Evolutionary conservation across 179 eudicot species (phyloP), one percentile per base, ranked within the genome.

Genomic region (Pouteria campechiana): DNA sequence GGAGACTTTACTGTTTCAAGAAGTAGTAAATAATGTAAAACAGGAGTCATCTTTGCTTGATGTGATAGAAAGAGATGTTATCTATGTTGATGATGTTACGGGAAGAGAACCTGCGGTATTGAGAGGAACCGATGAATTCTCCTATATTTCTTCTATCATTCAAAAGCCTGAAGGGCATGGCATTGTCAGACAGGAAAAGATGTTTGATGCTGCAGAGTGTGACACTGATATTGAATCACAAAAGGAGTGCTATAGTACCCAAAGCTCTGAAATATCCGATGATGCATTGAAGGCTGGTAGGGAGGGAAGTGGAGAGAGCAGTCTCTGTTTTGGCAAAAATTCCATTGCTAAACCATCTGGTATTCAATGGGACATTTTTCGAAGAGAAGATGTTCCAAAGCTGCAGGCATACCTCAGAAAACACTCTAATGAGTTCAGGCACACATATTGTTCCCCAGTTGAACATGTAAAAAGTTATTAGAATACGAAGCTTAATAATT

Each of bases 281-380:
- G 67, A 67, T 64, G 70, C 68, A 57, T 31, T 50, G 19, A 30
- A 48, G 32, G 62, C 41, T 38, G 48, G 14, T 7, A 71, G 68
- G 57, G 56, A 50, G 23, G 16, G 42, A 30, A n/a, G n/a, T n/a
- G n/a, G n/a, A n/a, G 67, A 50, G 46, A 60, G 63, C 65, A 51
- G 66, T 40, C 6, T 22, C 59, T 50, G 25, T 30, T 39, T 29
- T 16, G 52, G 32, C 11, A 58, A 57, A 21, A 57, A 55, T 28
- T 31, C 7, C 47, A 37, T 13, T 2, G 35, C 38, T 39, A 52
- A 57, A 60, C 10, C 50, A 52, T 67, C 61, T 53, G 94, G 96
- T 37, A 83, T 78, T 35, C 67, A 61, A 40, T 90, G 98, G 98
- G 98, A 90, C 59, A 65, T 90, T 22, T 90, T 87, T 25, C 84